phyloP scores from a whole-genome alignment of 345 rosid species.

The thale cress (Arabidopsis thaliana) region DNA sequence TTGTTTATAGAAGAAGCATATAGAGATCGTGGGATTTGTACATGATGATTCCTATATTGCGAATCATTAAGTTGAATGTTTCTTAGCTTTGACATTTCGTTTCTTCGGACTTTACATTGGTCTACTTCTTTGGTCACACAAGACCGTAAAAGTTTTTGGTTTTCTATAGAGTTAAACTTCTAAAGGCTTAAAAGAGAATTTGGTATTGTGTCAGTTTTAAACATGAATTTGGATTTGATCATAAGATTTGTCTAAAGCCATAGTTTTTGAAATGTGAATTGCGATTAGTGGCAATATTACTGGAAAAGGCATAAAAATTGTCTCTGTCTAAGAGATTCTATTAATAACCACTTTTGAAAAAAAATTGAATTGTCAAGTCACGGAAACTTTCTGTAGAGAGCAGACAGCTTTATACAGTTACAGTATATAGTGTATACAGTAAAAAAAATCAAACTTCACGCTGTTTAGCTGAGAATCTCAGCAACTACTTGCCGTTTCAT shows the following conservation, averaged over 20 bases:
- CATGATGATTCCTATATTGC: not conserved
- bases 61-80: slow-evolving; percentile 3
- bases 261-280: slow-evolving; percentile 2
- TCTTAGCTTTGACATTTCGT: slow-evolving; percentile 6
- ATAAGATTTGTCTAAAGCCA: slow-evolving; percentile 4
- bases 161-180: not conserved
- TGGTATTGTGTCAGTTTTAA: not conserved
- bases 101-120: not conserved
- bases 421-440: not conserved
- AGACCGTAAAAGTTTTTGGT: not conserved
- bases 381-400: slow-evolving; percentile 15
- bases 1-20: not conserved
- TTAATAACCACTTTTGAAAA: not conserved
- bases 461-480: slow-evolving; percentile 22
- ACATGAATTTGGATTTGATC: not conserved
- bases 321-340: slow-evolving; percentile 32
- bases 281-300: not conserved
- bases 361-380: slow-evolving; percentile 15
- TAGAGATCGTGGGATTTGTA: not conserved
- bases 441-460: not conserved
- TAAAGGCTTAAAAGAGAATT: not conserved
- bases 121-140: not conserved
- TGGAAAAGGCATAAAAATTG: not conserved
- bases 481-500: slow-evolving; percentile 26
- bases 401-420: not conserved